Base-by-base conservation (phyloP, 1,284 basidiomycete species). In the Hemileia vastatrix region DNA sequence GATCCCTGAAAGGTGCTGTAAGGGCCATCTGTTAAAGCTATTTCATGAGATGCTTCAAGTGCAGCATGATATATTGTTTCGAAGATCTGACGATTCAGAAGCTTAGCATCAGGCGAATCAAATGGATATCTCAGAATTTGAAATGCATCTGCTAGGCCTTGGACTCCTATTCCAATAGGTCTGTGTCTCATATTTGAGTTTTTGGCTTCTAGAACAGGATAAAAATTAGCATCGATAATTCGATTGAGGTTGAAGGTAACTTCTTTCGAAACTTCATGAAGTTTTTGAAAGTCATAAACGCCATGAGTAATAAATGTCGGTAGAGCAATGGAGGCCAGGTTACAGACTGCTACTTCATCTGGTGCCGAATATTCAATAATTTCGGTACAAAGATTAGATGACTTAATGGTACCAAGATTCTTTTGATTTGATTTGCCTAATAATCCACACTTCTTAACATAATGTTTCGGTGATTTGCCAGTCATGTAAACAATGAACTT, bases 31-130 rank as follows among this genome's bases (percentile, higher is more conserved):
- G 78, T 79, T 71, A 81, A 82, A 11, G 95, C 94, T 68, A 98
- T 80, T 78, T 98, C 95, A 66, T 83, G 84, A 67, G 90, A 94
- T 9, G 91, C 86, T 78, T 98, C 94, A 52, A 94, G 83, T 1
- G 90, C 89, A 52, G 84, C 95, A 73, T 99, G 91, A 77, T 98
- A 99, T 76, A 99, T 97, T 24, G 95, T 99, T 82, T 98, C 95
- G 75, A 97, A 97, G 77, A 99, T 97, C 78, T 95, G 85, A 67
- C 87, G 81, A 80, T 99, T 98, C 70, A 99, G 84, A 70, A 85
- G 80, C 70, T 87, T 86, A 31, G 94, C 95, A 65, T 86, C 86
- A 19, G 82, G 82, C 8, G 90, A 93, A 72, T 98, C 94, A 77
- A 98, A 98, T 0, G 95, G 89, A 82, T 96, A 84, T 67, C 88